Conservation (phyloP, 2,329 filamentous ascomycete species). For the Didymella exigua region DNA sequence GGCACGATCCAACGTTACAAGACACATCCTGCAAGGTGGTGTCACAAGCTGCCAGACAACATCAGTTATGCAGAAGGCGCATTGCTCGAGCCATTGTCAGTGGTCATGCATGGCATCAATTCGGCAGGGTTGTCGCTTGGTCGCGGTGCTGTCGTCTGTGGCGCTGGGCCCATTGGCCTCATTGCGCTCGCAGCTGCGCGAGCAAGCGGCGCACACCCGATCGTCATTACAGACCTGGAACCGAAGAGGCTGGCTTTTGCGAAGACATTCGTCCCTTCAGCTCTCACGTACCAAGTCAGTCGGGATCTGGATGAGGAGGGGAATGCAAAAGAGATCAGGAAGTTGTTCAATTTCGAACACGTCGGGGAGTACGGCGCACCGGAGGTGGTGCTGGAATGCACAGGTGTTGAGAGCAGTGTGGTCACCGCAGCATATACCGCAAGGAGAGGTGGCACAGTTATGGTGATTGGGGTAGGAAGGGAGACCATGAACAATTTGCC, state of each 20-base stretch:
- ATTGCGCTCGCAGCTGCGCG: constrained; percentile 65
- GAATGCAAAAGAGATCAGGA: constrained; percentile 60
- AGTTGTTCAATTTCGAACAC: constrained; percentile 55
- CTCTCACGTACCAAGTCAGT: constrained; percentile 61
- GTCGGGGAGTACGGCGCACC: constrained; percentile 62
- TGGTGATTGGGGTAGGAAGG: constrained; percentile 69
- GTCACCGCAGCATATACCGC: constrained; percentile 63
- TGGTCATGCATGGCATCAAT: constrained; percentile 66
- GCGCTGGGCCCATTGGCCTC: constrained; percentile 69
- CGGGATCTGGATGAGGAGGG: constrained; percentile 52
- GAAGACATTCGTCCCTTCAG: constrained; percentile 61
- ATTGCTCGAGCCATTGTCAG: constrained; percentile 68
- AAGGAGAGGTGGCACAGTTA: constrained; percentile 63
- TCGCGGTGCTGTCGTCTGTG: constrained; percentile 56
- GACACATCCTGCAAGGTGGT: constrained; percentile 64
- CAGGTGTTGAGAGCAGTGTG: constrained; percentile 68
- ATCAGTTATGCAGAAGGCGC: constrained; percentile 65
- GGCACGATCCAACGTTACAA: constrained; percentile 68
- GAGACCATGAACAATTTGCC: constrained; percentile 68
- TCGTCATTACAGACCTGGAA: constrained; percentile 69
- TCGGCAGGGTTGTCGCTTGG: constrained; percentile 61
- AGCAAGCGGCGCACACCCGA: constrained; percentile 67
- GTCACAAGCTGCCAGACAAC: constrained; percentile 57
- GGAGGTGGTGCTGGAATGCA: constrained; percentile 67
- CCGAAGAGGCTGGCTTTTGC: constrained; percentile 62